Conservation (phyloP, 108 stramenopile species). For the Epithemia pelagica region DNA sequence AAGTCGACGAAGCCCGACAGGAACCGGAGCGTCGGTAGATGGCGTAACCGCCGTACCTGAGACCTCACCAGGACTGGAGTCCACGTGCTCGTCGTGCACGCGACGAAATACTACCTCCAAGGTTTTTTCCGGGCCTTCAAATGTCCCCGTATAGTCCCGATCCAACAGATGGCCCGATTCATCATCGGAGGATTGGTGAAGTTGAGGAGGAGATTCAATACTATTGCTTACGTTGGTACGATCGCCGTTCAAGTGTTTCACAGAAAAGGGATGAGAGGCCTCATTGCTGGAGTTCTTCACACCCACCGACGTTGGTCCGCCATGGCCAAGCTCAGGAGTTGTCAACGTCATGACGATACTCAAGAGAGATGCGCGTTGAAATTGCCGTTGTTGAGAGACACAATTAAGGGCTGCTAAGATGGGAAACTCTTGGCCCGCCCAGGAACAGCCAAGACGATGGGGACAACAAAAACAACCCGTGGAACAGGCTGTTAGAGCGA, state of each 20-base stretch:
- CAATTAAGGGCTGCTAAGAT: conserved; percentile 8
- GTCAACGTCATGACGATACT: too few relatives aligned
- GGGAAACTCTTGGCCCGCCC: conserved; percentile 14
- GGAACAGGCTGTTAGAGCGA: conserved; percentile 19
- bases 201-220: neutral
- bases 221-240: conserved; percentile 3
- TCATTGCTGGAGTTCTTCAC: conserved; percentile 11
- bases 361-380: too few relatives aligned
- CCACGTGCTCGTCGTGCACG: conserved; percentile 23
- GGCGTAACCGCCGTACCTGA: conserved; percentile 9
- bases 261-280: conserved; percentile 4
- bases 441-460: conserved; percentile 51
- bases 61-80: conserved; percentile 13
- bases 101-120: conserved; percentile 80
- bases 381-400: too few relatives aligned
- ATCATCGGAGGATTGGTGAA: conserved; percentile 53
- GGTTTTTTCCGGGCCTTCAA: conserved; percentile 89
- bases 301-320: too few relatives aligned
- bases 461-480: conserved; percentile 42
- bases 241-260: conserved; percentile 6
- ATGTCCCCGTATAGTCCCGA: conserved; percentile 75
- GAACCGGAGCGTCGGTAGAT: conserved; percentile 13
- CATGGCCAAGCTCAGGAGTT: too few relatives aligned
- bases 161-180: conserved; percentile 52
- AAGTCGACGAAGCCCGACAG: conserved; percentile 79